A percentile compares a stretch with the other conserved stretches of the same genome.
phyloP scores from a whole-genome alignment of 164 flowering plant species.

The Macadamia tetraphylla region DNA sequence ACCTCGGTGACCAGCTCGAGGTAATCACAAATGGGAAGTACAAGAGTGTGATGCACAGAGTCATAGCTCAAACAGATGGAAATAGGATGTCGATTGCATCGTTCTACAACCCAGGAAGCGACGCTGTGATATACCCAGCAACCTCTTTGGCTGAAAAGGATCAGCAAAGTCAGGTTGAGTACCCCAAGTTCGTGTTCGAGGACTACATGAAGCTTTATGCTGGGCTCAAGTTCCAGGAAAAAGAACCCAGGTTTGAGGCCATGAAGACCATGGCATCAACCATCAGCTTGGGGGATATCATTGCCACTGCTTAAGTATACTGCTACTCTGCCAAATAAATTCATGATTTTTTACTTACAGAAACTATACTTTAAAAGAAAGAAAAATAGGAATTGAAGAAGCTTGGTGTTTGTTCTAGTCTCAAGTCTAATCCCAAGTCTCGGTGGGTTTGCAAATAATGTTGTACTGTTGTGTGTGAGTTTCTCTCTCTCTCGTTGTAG shows the following conservation, averaged over 20 bases:
- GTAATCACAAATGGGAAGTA: slow-evolving; percentile 90
- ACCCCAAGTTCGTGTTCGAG: slow-evolving; percentile 82
- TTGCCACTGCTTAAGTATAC: slow-evolving; percentile 42
- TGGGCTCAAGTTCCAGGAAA: slow-evolving; percentile 71
- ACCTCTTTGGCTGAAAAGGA: slow-evolving; percentile 52
- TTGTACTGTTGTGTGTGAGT: too few relatives aligned
- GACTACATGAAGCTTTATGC: slow-evolving; percentile 93
- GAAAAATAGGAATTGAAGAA: too few relatives aligned
- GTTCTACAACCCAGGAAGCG: slow-evolving; percentile 86
- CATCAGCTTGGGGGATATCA: slow-evolving; percentile 24
- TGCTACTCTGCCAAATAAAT: too few relatives aligned
- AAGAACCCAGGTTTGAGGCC: slow-evolving; percentile 87
- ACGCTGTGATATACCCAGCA: slow-evolving; percentile 79
- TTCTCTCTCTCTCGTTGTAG: too few relatives aligned
- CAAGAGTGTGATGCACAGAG: slow-evolving; percentile 88
- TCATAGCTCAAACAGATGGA: slow-evolving; percentile 72
- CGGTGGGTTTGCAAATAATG: too few relatives aligned
- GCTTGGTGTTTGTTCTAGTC: too few relatives aligned
- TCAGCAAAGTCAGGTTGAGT: slow-evolving; percentile 30
- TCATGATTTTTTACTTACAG: too few relatives aligned
- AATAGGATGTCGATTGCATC: slow-evolving; percentile 87
- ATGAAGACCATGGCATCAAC: slow-evolving; percentile 41
- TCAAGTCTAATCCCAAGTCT: too few relatives aligned
- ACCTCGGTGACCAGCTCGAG: slow-evolving; percentile 92
- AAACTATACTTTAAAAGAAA: too few relatives aligned